Evolutionary conservation across 371 early-diverging fungal species (phyloP), one percentile per base, ranked within the genome.

Genomic region (Apophysomyces elegans): DNA sequence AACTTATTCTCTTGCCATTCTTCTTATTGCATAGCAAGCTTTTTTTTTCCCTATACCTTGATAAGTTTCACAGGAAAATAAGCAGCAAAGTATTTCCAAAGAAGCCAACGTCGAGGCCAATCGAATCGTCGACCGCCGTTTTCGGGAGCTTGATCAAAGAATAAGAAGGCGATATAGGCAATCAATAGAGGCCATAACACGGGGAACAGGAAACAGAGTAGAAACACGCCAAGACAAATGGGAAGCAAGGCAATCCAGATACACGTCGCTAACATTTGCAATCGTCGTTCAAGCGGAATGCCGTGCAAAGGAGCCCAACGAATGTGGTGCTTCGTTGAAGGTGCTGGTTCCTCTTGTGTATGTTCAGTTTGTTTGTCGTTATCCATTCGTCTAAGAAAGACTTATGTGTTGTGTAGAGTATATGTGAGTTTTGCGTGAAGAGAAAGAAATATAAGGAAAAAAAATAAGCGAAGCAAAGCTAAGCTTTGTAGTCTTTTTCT

Each of bases 31-130:
- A 0, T 12, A 43, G 1, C 9, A 43, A 9, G 43, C 2, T 1
- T 43, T 43, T 43, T 43, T 43, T 56, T 59, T 41, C 59, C 4
- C 16, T 66, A 66, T 89, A 81, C 92, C 78, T 90, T 84, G 70
- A 89, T 76, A 8, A 94, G 79, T 9, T 76, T 76, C 63, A 87
- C 85, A 35, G 93, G 93, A 66, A 92, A 95, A 65, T 90, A 95
- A 58, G 90, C 90, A 8, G 84, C 84, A 71, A 91, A 84, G 74
- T 89, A 88, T 38, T 66, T 79, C 94, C 94, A 95, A 38, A 86
- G 56, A 1, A 12, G 4, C 45, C 57, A 58, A 12, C 69, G 67
- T 18, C 92, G 80, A 37, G 88, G 64, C 86, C 84, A 88, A 46
- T 83, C 70, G 26, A 79, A 64, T n/a, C 82, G 77, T 32, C 94